Conservation (phyloP, 805 yeast species). For the Metschnikowia lachancei region DNA sequence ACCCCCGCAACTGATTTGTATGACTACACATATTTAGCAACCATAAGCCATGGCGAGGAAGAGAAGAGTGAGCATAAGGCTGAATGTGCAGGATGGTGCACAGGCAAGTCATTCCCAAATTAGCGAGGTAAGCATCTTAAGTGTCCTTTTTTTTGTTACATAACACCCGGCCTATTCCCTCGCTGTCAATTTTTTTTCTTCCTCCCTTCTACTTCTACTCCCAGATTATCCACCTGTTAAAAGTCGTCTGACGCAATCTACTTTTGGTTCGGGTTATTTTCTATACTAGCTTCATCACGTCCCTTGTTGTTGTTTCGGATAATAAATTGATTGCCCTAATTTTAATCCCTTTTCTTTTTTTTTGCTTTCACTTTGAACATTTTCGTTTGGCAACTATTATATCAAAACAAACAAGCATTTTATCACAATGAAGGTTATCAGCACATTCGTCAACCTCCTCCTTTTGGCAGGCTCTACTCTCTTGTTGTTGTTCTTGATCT, state of each 20-base stretch:
- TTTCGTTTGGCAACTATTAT: conserved; percentile 1
- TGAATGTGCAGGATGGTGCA: conserved; percentile 10
- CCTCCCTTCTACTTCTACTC: neutral
- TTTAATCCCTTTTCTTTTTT: too few species aligned
- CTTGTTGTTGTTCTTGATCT: conserved; percentile 48
- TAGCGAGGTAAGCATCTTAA: conserved; percentile 12
- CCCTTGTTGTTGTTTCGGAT: conserved; percentile 1
- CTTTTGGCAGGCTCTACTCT: conserved; percentile 45
- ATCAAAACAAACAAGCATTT: neutral
- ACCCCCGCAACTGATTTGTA: too few species aligned
- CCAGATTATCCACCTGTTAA: neutral
- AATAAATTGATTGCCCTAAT: neutral
- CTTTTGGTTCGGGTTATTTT: neutral
- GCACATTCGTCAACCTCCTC: conserved; percentile 36
- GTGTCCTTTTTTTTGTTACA: conserved; percentile 12
- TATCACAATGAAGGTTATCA: conserved; percentile 29
- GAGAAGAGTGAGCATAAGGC: conserved; percentile 12
- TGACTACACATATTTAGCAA: conserved; percentile 12
- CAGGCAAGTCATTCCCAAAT: conserved; percentile 20
- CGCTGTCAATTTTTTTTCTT: conserved; percentile 28
- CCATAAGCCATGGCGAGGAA: conserved; percentile 12
- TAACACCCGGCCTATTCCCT: conserved; percentile 26
- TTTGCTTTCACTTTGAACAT: too few species aligned
- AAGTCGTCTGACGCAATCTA: neutral
- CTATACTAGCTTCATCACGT: neutral